Conservation (phyloP, 345 rosid species). For the Zanthoxylum bungeanum region DNA sequence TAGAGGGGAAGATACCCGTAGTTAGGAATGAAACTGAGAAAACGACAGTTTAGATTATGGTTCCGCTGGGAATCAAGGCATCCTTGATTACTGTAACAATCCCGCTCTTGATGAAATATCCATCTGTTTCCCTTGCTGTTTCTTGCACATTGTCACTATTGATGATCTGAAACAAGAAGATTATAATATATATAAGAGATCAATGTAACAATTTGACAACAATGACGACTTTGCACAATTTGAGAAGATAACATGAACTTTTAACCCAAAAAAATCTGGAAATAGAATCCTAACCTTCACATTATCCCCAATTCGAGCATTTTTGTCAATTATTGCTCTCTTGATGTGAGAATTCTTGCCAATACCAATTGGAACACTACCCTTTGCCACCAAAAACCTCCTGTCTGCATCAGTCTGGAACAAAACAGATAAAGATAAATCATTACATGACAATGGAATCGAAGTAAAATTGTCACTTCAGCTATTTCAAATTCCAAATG, state of each 20-base stretch:
- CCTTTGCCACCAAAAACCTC: constrained; percentile 79
- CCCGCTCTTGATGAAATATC: constrained; percentile 95
- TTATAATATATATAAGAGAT: neutral
- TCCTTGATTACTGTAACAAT: constrained; percentile 94
- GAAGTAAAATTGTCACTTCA: neutral
- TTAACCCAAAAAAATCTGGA: neutral
- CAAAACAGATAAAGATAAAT: constrained; percentile 3
- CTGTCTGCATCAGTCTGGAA: constrained; percentile 86
- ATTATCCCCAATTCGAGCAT: constrained; percentile 83
- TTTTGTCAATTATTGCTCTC: constrained; percentile 94
- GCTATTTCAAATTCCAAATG: neutral
- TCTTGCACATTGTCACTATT: constrained; percentile 84
- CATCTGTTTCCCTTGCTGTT: constrained; percentile 94
- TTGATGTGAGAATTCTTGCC: constrained; percentile 84
- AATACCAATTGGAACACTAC: constrained; percentile 86
- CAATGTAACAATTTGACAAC: neutral
- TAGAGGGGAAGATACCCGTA: neutral
- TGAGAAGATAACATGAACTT: neutral
- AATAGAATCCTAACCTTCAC: constrained; percentile 60
- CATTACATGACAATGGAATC: neutral
- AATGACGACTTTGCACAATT: neutral
- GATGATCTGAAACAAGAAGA: constrained; percentile 50
- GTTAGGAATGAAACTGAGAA: neutral
- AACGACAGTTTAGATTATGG: constrained; percentile 44
- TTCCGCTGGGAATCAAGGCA: constrained; percentile 92